Evolutionary conservation across 805 yeast species (phyloP), one percentile per base, ranked within the genome.

Genomic region (Wickerhamiella occidentalis): DNA sequence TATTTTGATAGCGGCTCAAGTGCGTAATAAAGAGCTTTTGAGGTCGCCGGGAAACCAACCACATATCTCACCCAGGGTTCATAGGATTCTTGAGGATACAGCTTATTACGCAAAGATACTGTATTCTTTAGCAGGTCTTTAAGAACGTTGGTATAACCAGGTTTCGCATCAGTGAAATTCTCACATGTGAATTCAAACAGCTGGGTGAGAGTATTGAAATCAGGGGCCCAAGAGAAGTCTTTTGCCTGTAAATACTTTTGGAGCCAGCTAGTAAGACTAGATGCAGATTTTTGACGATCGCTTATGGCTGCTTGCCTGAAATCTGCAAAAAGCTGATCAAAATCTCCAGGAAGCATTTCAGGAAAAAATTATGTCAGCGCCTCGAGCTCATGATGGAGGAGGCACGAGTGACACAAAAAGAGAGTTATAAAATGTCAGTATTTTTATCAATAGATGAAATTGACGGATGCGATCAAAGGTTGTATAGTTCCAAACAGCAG

Each of bases 61-160:
- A 49, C n/a, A 23, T 40, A 49, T 18, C 48, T 26, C 11, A 49
- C 52, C 52, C 52, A 51, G 21, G 43, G 43, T 33, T 51, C 52
- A 17, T 21, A 35, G 6, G 47, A 26, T 9, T 28, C 40, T 2
- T 13, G 9, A 12, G 52, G 46, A 17, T 44, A 49, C 8, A 45
- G 23, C 19, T 45, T 40, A 5, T 44, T 25, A 9, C 23, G 25
- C 17, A 42, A 6, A 3, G 45, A 15, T 5, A 51, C 13, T 2
- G 40, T 21, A 9, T 45, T 48, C 19, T 37, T 45, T 15, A 49
- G 44, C 17, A 51, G 29, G n/a, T 45, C 50, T 15, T 40, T 25
- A 21, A 51, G 43, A 3, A 33, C 29, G 18, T 49, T 49, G 6
- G 50, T 45, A 17, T 45, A 45, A 1, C 50, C 41, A 1, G 54